Evolutionary conservation across 208 protist species (phyloP), one percentile per base, ranked within the genome.

Genomic region (Tetramitus jugosus): DNA sequence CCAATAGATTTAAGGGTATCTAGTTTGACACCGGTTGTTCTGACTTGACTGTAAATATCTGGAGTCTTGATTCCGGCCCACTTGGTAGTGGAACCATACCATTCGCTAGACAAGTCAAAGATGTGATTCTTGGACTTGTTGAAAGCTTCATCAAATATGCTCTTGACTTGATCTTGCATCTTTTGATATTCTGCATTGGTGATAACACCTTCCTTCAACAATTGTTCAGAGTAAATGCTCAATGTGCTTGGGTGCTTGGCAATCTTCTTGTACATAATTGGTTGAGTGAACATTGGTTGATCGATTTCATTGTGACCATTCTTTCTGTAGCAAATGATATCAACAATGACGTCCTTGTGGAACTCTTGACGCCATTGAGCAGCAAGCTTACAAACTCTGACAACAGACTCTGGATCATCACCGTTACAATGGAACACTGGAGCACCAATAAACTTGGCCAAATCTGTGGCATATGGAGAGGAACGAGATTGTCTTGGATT

Each of bases 351-450:
- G 43, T 96, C 96, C 68, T 90, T 91, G 45, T 92, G 80, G 82
- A 96, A 97, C n/a, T 81, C 81, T 60, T 93, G 87, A 60, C 95
- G 89, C 84, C 89, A 97, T 81, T 95, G 90, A 8, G 91, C 91
- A 35, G 95, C 94, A 60, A 97, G 86, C 78, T 91, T 84, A 83
- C 91, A 95, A 26, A 92, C 91, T 33, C 87, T 86, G 39, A 88
- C 86, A 61, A 97, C 94, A 64, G 96, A 92, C 83, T 98, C 94
- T 8, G 92, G 88, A 84, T 92, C 93, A 84, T 99, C 96, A 64
- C 92, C 96, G 87, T 99, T 98, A 49, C 98, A 96, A 85, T 99
- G 96, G 80, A 99, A 93, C 76, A 99, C 93, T 13, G 96, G 96
- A 77, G 91, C 94, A 76, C 84, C 84, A 85, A 90, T 91, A 40